phyloP scores from a whole-genome alignment of 1,284 basidiomycete genomes.

The Gyrodon tennesseensis region DNA sequence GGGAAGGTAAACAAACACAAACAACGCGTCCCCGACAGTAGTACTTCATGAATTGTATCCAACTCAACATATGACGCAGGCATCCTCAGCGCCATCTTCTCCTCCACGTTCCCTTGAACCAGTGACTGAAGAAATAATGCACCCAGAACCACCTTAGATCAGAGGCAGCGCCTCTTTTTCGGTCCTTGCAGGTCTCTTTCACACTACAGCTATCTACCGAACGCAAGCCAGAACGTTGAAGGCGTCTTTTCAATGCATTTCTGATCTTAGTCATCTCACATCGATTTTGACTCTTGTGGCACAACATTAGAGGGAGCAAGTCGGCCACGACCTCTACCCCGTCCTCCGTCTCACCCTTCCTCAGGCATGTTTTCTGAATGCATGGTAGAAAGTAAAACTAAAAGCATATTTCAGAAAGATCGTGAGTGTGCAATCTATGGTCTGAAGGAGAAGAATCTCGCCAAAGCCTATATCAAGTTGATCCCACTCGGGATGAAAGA shows the following conservation, averaged over 20 bases:
- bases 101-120: slow-evolving; percentile 39
- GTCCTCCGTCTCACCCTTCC: slow-evolving; percentile 73
- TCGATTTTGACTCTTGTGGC: slow-evolving; percentile 17
- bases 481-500: slow-evolving; percentile 78
- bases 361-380: slow-evolving; percentile 52
- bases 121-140: slow-evolving; percentile 39
- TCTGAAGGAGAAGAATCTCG: slow-evolving; percentile 87
- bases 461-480: slow-evolving; percentile 85
- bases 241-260: slow-evolving; percentile 59
- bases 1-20: slow-evolving; percentile 26
- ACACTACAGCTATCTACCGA: slow-evolving; percentile 67
- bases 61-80: slow-evolving; percentile 49
- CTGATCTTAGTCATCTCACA: background rate
- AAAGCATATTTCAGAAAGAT: slow-evolving; percentile 68
- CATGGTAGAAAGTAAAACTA: background rate
- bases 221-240: slow-evolving; percentile 67
- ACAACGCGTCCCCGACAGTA: slow-evolving; percentile 26
- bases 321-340: slow-evolving; percentile 72
- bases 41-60: too few relatives aligned
- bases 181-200: slow-evolving; percentile 65
- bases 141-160: slow-evolving; percentile 62
- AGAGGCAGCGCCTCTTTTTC: slow-evolving; percentile 66
- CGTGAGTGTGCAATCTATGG: slow-evolving; percentile 87
- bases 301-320: slow-evolving; percentile 75
- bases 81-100: slow-evolving; percentile 57